Conservation (phyloP, 1,139 yeast genomes). For the Debaryomycetaceae sp. region DNA sequence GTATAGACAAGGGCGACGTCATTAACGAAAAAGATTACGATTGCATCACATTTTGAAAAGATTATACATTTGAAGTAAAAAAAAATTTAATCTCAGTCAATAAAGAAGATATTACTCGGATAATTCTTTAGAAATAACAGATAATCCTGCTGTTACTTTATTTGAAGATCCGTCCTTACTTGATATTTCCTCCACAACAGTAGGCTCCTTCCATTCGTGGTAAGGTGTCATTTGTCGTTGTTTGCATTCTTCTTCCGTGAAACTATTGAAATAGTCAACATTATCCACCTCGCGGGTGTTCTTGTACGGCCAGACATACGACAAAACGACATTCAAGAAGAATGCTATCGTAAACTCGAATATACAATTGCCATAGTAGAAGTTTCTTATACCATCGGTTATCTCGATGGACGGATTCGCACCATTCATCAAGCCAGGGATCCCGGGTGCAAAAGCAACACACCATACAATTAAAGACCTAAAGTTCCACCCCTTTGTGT, state of each 20-base stretch:
- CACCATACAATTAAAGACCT: slow-evolving; percentile 26
- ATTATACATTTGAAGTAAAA: background rate
- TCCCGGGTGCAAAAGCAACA: slow-evolving; percentile 14
- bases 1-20: slow-evolving; percentile 5
- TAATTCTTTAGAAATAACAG: too few species aligned
- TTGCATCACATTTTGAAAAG: slow-evolving; percentile 3
- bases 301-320: slow-evolving; percentile 7
- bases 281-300: slow-evolving; percentile 10
- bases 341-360: slow-evolving; percentile 9
- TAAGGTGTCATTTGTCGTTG: background rate
- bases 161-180: too few species aligned
- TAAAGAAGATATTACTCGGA: background rate
- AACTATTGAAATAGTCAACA: slow-evolving; percentile 16
- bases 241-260: slow-evolving; percentile 17
- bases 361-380: slow-evolving; percentile 9
- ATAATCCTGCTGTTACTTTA: too few species aligned
- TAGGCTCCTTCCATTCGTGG: background rate
- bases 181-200: background rate
- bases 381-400: slow-evolving; percentile 5
- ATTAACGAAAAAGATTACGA: slow-evolving; percentile 7
- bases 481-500: slow-evolving; percentile 31
- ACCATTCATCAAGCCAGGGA: slow-evolving; percentile 18
- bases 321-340: slow-evolving; percentile 2
- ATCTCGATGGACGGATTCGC: slow-evolving; percentile 17
- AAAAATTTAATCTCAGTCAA: background rate